Evolutionary conservation across 192 early-diverging fungal genomes (phyloP), one percentile per base, ranked within the genome.

Genomic region (Kappamyces sp.): DNA sequence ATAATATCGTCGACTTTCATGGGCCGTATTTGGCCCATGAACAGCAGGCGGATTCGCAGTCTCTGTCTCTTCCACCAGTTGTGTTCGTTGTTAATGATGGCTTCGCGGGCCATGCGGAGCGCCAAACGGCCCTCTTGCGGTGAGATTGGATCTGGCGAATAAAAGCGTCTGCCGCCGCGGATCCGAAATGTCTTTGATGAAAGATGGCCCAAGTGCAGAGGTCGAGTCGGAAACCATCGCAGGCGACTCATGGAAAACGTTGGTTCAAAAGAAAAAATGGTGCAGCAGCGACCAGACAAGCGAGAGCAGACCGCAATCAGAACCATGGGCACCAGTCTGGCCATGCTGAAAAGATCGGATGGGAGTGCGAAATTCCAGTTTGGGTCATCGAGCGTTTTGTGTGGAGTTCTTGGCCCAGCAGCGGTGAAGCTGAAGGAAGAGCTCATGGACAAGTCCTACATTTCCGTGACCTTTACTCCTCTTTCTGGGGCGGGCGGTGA

Each of bases 401-500:
- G 35, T 5, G 38, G 37, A 38, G 83, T 98, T 8, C 84, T 84
- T 58, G 96, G 96, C 1, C 96, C 96, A 2, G 77, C 85, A 13
- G 91, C 93, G 57, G 90, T 91, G 33, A 84, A 78, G 58, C 47
- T 92, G 5, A 83, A 86, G 10, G 93, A 97, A 57, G 93, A 95
- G 68, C 84, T 89, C 60, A 65, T 97, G 10, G 92, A 98, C 64
- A 86, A 83, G 53, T 90, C 95, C 0, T 80, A 79, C 10, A 63
- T 98, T 3, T 89, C 93, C 40, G 88, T 98, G 9, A 69, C 86
- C 31, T 83, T 84, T 12, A 83, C 86, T 34, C 86, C 91, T 5
- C 69, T 77, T 6, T 71, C 80, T 31, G 90, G 90, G 1, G 54
- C 71, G 2, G 68, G 87, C 4, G 67, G 82, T 67, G 73, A 41